Percentiles rank a stretch among this genome's conserved stretches.
phyloP scores from a whole-genome alignment of 148 eudicot genomes.

The Fallopia convolvulus region DNA sequence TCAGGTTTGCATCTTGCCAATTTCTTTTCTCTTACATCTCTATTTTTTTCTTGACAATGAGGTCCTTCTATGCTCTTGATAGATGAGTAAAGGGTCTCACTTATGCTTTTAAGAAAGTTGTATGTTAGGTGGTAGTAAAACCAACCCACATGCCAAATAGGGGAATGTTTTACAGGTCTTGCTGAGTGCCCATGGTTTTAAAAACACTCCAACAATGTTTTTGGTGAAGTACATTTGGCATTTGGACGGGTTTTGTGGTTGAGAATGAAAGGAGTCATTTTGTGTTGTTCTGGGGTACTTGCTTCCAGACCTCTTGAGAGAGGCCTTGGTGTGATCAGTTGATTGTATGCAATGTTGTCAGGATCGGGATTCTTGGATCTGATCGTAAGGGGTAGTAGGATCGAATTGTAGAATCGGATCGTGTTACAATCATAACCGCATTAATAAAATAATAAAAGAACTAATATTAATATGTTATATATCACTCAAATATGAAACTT shows the following conservation, averaged over 20 bases:
- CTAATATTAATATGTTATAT: too few species aligned
- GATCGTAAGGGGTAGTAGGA: too few species aligned
- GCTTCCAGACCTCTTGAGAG: background rate
- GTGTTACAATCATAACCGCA: too few species aligned
- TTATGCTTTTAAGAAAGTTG: background rate
- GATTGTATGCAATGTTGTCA: too few species aligned
- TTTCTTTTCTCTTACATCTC: background rate
- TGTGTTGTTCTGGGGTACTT: background rate
- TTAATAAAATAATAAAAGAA: too few species aligned
- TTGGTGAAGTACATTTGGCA: background rate
- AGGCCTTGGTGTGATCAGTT: background rate
- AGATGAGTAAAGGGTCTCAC: background rate
- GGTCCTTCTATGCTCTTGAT: background rate
- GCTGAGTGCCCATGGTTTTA: background rate
- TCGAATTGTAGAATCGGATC: too few species aligned
- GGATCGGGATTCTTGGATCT: too few species aligned
- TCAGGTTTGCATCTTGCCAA: constrained; percentile 45
- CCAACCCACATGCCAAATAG: background rate
- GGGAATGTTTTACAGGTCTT: background rate
- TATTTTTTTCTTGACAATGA: background rate
- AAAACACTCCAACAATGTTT: background rate
- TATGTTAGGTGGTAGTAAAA: background rate
- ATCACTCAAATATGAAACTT: too few species aligned
- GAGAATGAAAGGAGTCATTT: background rate
- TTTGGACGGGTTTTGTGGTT: background rate